Evolutionary conservation across 495 filamentous ascomycete species (phyloP), one percentile per base, ranked within the genome.

Genomic region (Neurospora tetraspora): DNA sequence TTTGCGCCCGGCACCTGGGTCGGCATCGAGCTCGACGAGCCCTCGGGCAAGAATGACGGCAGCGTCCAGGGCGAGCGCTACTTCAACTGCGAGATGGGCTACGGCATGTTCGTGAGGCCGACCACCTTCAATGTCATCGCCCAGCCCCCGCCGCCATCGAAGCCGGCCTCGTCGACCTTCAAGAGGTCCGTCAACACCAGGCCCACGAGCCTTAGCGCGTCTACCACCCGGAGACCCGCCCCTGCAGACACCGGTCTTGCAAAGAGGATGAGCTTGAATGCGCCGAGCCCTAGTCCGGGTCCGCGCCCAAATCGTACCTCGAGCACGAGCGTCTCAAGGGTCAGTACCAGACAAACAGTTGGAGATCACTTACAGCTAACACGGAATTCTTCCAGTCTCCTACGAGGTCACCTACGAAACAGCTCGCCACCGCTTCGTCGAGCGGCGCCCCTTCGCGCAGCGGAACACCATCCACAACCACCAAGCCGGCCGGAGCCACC

Each of bases 1-100:
- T 97, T 98, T 81, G 89, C 93, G 39, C 78, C 80, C 4, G 96
- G 94, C 71, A 91, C 93, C 37, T 99, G 95, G 93, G 84, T 97
- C 70, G 96, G 96, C 70, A 86, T 98, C 65, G 94, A 97, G 85
- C 87, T 99, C 73, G 90, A 92, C 47, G 91, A 91, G 42, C 83
- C 88, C n/a, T 87, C 85, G 12, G 96, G 96, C 12, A 98, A 99
- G 83, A 98, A 99, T 77, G 93, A 99, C 86, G 96, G 96, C 75
- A 89, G 91, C 38, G 92, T 98, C 45, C 88, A 95, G 80, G 95
- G 94, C 53, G 88, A 94, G 74, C 86, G 93, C 45, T 99, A 99
- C 81, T 99, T 98, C 77, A 88, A 94, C 34, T 98, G 95, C 77
- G 81, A 89, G 70, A 89, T 89, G 72, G 88, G 88, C 7, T 88